Evolutionary conservation across 306 rosid species (phyloP).

Genomic region (Mucuna pruriens): DNA sequence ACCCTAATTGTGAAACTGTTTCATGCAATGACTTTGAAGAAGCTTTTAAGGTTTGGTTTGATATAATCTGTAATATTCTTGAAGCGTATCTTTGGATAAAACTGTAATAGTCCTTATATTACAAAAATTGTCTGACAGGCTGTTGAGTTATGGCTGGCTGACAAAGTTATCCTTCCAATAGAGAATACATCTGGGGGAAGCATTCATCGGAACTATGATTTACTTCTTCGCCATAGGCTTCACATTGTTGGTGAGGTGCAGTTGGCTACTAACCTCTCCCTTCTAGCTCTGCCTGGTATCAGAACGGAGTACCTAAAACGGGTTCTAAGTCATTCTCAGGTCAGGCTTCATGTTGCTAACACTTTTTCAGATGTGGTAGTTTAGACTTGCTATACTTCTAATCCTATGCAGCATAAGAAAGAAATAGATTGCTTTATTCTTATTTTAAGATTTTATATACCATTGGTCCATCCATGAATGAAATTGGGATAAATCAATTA

Average conservation of each 20-base stretch:
- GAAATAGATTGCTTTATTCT: neutral
- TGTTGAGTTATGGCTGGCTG: conserved; percentile 76
- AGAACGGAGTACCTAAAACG: conserved; percentile 62
- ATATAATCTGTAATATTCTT: conserved; percentile 29
- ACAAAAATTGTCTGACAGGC: conserved; percentile 47
- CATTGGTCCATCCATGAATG: neutral
- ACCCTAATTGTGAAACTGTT: conserved; percentile 71
- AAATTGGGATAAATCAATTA: neutral
- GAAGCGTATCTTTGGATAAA: neutral
- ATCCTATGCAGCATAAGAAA: conserved; percentile 16
- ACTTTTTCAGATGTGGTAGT: neutral
- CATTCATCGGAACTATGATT: conserved; percentile 78
- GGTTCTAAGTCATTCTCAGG: conserved; percentile 78
- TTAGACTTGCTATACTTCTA: conserved; percentile 16
- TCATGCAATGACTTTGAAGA: conserved; percentile 72
- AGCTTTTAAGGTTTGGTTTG: conserved; percentile 64
- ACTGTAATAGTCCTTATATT: neutral
- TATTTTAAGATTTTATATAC: neutral
- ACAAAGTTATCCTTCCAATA: conserved; percentile 71
- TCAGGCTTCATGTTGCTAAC: conserved; percentile 26
- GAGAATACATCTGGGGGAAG: conserved; percentile 80
- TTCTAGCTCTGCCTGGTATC: conserved; percentile 73
- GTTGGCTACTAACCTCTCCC: conserved; percentile 62
- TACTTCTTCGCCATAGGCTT: conserved; percentile 82
- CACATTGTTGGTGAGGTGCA: conserved; percentile 85